Evolutionary conservation across 1,284 basidiomycete species (phyloP), one percentile per base, ranked within the genome.

Genomic region (Ganoderma meredithae): DNA sequence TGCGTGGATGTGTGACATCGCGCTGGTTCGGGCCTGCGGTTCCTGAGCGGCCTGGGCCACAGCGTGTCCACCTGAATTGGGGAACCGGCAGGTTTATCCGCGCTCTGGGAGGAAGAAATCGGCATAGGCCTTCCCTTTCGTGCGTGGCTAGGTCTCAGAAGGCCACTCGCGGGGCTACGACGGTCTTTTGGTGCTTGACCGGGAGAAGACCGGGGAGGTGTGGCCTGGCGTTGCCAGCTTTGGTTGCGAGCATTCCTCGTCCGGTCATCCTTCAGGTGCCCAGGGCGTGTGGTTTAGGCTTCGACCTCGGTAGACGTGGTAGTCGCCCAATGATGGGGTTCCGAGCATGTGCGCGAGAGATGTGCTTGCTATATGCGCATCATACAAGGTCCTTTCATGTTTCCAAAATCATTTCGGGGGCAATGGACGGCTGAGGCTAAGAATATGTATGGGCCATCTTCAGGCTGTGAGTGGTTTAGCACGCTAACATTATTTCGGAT

Each of bases 231-330:
- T 33, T 19, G 52, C 52, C 52, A 25, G 31, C 27, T 55, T 33
- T 33, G n/a, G 33, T n/a, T n/a, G 55, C 19, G 12, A 8, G 15
- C 33, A 31, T 58, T 22, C 15, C 55, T 58, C 55, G 55, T 39
- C 31, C 19, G 55, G 55, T 58, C 55, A 58, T 39, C 39, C 55
- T 58, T 22, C 55, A 33, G 33, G 33, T 58, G 27, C 55, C 15
- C 9, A 39, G 33, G 53, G 55, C n/a, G 55, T 58, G 31, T 58
- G 55, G 55, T 39, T 58, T 58, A 39, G 55, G 55, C 33, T 36
- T 33, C 33, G 31, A n/a, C 19, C 33, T 58, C 55, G 33, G 27
- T 17, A 17, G 53, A 19, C n/a, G 17, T 3, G 27, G 5, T 19
- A 27, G 53, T 31, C 31, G 53, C 22, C 47, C 47, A 25, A 12